These are phyloP conservation scores for Aegilops umbellulata DNA, from an alignment of 176 grass and related monocot species.

Conservation along the genomic window DNA sequence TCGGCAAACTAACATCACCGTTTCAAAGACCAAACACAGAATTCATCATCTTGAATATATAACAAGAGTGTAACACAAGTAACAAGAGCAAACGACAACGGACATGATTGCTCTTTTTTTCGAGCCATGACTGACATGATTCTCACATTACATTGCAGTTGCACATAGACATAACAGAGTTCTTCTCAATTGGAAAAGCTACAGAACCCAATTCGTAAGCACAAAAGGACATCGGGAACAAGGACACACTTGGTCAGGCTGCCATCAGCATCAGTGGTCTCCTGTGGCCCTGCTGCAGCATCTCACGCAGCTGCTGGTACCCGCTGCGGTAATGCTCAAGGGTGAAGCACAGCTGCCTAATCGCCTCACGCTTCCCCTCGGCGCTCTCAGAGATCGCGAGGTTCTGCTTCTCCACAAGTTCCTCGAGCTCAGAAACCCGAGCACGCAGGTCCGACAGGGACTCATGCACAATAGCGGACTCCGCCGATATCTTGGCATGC, in stretches of 20 bases:
- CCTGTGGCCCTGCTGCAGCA: conserved; percentile 71
- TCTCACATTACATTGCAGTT: conserved; percentile 16
- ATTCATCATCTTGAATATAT: conserved; percentile 5
- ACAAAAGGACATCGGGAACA: neutral
- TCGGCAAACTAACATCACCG: neutral
- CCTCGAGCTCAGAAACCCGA: conserved; percentile 57
- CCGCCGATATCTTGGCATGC: conserved; percentile 53
- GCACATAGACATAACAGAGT: neutral
- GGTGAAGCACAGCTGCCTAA: conserved; percentile 91
- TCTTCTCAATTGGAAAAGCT: conserved; percentile 3
- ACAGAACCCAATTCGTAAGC: conserved; percentile 12
- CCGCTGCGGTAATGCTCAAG: conserved; percentile 81
- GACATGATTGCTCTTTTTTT: neutral
- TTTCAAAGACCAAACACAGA: conserved; percentile 5
- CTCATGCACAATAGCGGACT: neutral
- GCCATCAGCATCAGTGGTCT: conserved; percentile 44
- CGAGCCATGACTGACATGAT: neutral
- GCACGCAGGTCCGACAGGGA: conserved; percentile 31
- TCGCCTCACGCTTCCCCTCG: conserved; percentile 87
- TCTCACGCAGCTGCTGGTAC: conserved; percentile 64
- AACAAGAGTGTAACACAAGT: conserved; percentile 9
- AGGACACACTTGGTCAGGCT: conserved; percentile 34
- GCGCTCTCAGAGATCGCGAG: conserved; percentile 60
- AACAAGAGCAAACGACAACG: neutral
- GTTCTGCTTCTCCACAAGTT: conserved; percentile 64